Base-by-base conservation (phyloP, 1,284 basidiomycete genomes). In the Abortiporus biennis region DNA sequence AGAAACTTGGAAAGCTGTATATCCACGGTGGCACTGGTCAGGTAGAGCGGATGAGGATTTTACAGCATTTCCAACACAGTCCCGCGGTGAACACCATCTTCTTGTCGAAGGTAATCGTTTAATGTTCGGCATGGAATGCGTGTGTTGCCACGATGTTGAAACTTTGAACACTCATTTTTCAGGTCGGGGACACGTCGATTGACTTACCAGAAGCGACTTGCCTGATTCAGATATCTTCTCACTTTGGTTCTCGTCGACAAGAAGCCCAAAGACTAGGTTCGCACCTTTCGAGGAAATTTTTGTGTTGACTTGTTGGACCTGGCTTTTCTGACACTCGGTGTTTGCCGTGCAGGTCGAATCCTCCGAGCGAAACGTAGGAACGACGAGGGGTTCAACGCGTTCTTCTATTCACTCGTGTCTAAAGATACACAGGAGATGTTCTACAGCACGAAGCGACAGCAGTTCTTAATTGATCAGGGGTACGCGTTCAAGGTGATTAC, bases 401-500 rank as follows among this genome's bases (percentile, higher is more conserved):
- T 99, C 68, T 99, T 99, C 70, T 99, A 99, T 66, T 97, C 93
- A 24, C 78, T 99, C 22, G 96, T 99, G 33, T 96, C 92, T 29
- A 97, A 96, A 63, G 95, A 99, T 67, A 99, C 96, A 0, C 91
- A 96, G 57, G 96, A 99, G 67, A 99, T 99, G 92, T 99, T 86
- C 67, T 99, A 98, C 72, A 95, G 92, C 58, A 97, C 96, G 11
- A 99, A 99, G 67, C 82, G 96, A 16, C 96, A 99, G 62, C 93
- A 98, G 56, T 99, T 99, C 70, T 71, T 99, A 52, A 96, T 99
- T 56, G 96, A 99, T 64, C 88, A 97, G 67, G 94, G 94, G 1
- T 99, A 99, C 65, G 90, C 94, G 1, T 99, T 99, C 79, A 97
- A 98, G 63, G 95, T 99, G 43, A 99, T 99, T 64, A 99, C 96